Conservation (phyloP, 441 rosid species). For the Euphorbia schlechtendalii region DNA sequence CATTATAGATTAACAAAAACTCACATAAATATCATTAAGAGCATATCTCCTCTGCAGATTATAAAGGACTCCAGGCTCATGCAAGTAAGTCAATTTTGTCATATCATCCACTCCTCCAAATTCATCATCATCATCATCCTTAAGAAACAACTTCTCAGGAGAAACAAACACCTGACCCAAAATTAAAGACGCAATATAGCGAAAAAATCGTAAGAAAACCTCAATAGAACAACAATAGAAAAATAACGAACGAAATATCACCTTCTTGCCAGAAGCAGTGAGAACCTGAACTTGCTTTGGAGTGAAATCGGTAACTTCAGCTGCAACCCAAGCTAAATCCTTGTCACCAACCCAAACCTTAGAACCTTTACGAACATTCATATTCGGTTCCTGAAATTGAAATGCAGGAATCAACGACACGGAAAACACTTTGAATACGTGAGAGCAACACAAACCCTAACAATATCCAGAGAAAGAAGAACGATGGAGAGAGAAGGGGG, state of each 20-base stretch:
- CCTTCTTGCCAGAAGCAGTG: slow-evolving; percentile 58
- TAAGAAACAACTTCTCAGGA: slow-evolving; percentile 51
- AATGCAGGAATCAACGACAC: slow-evolving; percentile 22
- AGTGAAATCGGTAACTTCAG: slow-evolving; percentile 45
- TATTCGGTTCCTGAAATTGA: slow-evolving; percentile 28
- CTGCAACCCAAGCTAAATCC: slow-evolving; percentile 75
- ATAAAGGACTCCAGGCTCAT: slow-evolving; percentile 91
- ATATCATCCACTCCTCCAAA: slow-evolving; percentile 98
- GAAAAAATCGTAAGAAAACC: neutral
- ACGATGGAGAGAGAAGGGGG: slow-evolving; percentile 8
- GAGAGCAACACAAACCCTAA: slow-evolving; percentile 12
- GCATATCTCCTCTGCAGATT: slow-evolving; percentile 82
- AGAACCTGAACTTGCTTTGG: slow-evolving; percentile 52
- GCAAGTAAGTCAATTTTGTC: slow-evolving; percentile 86
- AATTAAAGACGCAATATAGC: neutral
- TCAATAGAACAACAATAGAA: neutral
- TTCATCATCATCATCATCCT: slow-evolving; percentile 81
- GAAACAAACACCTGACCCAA: slow-evolving; percentile 41
- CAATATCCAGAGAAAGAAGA: slow-evolving; percentile 12
- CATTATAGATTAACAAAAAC: slow-evolving; percentile 26
- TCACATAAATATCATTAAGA: slow-evolving; percentile 90
- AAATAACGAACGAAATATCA: slow-evolving; percentile 15
- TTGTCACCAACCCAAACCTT: slow-evolving; percentile 87
- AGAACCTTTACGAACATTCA: slow-evolving; percentile 60
- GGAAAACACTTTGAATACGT: neutral